Evolutionary conservation across 768 basidiomycete genomes (phyloP), one percentile per base, ranked within the genome.

Genomic region (Agaricus blazei): DNA sequence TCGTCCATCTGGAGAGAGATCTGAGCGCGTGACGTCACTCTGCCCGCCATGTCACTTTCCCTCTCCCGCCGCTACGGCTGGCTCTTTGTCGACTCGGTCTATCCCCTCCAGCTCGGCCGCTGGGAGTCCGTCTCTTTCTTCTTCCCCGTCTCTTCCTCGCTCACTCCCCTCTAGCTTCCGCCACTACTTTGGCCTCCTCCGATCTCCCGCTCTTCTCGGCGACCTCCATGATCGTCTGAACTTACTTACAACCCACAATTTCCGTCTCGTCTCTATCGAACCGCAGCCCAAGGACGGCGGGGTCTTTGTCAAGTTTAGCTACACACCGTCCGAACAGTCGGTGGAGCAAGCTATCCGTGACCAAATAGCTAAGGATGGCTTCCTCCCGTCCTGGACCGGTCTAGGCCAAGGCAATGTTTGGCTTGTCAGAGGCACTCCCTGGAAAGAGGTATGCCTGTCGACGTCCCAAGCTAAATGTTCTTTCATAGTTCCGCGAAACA

Each of bases 281-380:
- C 83, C 84, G 6, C 77, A 83, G 58, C 68, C 70, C 50, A 95
- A 94, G 62, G 92, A 94, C 58, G 93, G 93, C 2, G 93, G 93
- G 4, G 85, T 90, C 14, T 93, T 92, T 64, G 85, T 93, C 37
- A 76, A 76, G 31, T 92, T 93, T 66, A 69, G 74, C 23, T 95
- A 86, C 63, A 68, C 60, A 19, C 36, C 59, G 31, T 41, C 58
- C 15, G 36, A 54, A 44, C 60, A 64, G 15, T 69, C 70, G 2
- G 80, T 93, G 4, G 72, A 87, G 60, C 61, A 68, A 2, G 70
- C 75, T 23, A 63, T 90, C 1, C 71, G 72, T 50, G 68, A 73
- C 9, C 71, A 78, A 58, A 69, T 73, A 0, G 64, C 65, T 28
- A 70, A 78, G 45, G 67, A 78, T 40, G 87, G 84, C 1, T 82